Evolutionary conservation across 2,329 filamentous ascomycete species (phyloP).

Genomic region (Leptoxyphium fumago): DNA sequence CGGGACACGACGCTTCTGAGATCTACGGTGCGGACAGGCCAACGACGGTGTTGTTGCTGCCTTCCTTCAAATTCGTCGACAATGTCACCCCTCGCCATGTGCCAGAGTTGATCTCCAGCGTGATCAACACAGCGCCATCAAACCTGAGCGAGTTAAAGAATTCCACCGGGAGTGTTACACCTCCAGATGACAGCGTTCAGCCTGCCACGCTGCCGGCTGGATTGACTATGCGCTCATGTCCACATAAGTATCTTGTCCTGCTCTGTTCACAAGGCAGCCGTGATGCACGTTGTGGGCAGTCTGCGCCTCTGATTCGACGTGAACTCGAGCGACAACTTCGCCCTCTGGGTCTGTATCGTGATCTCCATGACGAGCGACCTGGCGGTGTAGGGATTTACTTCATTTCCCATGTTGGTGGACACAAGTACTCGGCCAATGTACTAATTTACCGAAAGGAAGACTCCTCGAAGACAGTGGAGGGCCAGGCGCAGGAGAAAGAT

Average conservation of each 20-base stretch:
- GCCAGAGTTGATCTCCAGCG: conserved; percentile 52
- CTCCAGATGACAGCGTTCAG: not conserved
- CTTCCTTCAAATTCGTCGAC: conserved; percentile 68
- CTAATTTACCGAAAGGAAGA: conserved; percentile 64
- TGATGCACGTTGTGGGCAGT: conserved; percentile 88
- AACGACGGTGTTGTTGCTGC: conserved; percentile 70
- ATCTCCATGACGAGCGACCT: conserved; percentile 74
- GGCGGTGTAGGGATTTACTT: conserved; percentile 94
- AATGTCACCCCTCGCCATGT: conserved; percentile 66
- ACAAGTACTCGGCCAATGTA: conserved; percentile 92
- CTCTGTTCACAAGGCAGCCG: conserved; percentile 92
- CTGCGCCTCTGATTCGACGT: conserved; percentile 71
- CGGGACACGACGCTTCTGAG: conserved; percentile 39
- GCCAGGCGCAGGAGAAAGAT: conserved; percentile 7
- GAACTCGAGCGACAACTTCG: conserved; percentile 84
- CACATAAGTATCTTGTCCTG: conserved; percentile 75
- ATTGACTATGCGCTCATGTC: conserved; percentile 50
- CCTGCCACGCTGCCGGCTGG: conserved; percentile 12
- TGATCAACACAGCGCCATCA: conserved; percentile 59
- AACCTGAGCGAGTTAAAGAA: conserved; percentile 47
- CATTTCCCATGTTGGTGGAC: conserved; percentile 88
- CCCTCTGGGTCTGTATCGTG: conserved; percentile 69
- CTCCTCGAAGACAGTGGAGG: conserved; percentile 10
- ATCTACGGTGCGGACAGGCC: conserved; percentile 43
- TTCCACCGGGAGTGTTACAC: not conserved